Percentiles rank a stretch among this genome's conserved stretches.
These are phyloP conservation scores for Aegilops longissima DNA, from an alignment of 176 grass and related monocot genomes.

Conservation along the genomic window DNA sequence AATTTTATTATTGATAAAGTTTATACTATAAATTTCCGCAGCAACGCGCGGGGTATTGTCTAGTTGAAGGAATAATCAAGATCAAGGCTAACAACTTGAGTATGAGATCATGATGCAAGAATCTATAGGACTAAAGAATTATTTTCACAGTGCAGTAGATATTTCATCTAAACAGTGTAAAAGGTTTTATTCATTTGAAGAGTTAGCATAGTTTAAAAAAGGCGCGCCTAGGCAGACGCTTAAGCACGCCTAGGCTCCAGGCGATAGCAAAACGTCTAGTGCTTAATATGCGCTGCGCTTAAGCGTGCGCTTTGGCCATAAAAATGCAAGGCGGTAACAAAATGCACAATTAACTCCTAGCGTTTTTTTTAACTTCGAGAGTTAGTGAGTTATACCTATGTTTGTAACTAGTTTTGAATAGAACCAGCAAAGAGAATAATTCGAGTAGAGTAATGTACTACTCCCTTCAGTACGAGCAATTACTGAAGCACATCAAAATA, in stretches of 20 bases:
- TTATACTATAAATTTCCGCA: too few species aligned
- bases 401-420: neutral
- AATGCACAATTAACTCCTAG: too few species aligned
- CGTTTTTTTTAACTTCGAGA: too few species aligned
- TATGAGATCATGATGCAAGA: neutral
- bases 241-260: too few species aligned
- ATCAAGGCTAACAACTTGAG: neutral
- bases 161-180: neutral
- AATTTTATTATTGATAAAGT: too few species aligned
- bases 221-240: too few species aligned
- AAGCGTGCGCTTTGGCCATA: too few species aligned
- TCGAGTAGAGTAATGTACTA: neutral
- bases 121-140: neutral
- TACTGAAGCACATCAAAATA: constrained; percentile 11
- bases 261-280: too few species aligned
- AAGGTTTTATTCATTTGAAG: neutral
- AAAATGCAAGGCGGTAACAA: too few species aligned
- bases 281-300: too few species aligned
- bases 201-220: neutral
- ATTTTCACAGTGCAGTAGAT: neutral
- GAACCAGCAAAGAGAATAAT: neutral
- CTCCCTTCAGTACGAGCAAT: neutral
- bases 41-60: too few species aligned
- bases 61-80: neutral
- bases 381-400: neutral